A percentile compares a stretch with the other conserved stretches of the same genome.
These are phyloP conservation scores for Pelargonium myrrhifolium DNA, from an alignment of 441 rosid species.

Conservation along the genomic window DNA sequence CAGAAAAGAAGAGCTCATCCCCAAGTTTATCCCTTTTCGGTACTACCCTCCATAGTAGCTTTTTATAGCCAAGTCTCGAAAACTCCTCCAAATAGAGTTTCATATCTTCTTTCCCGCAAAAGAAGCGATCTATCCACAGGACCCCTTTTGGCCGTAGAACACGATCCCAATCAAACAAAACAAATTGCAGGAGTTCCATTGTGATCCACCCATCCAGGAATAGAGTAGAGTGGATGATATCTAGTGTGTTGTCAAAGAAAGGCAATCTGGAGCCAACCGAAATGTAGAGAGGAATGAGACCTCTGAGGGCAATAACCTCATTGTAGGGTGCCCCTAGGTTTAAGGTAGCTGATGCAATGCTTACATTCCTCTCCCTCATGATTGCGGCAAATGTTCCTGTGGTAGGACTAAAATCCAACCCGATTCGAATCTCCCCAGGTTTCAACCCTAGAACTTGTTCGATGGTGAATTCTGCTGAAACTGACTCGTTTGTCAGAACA, in stretches of 20 bases:
- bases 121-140: slow-evolving; percentile 51
- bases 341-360: slow-evolving; percentile 41
- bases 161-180: slow-evolving; percentile 43
- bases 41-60: slow-evolving; percentile 39
- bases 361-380: slow-evolving; percentile 44
- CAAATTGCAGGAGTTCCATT: slow-evolving; percentile 36
- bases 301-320: slow-evolving; percentile 47
- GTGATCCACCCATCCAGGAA: slow-evolving; percentile 49
- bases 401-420: slow-evolving; percentile 48
- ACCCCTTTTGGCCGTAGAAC: slow-evolving; percentile 38
- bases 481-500: slow-evolving; percentile 21
- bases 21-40: slow-evolving; percentile 39
- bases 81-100: slow-evolving; percentile 38
- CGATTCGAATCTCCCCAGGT: slow-evolving; percentile 41
- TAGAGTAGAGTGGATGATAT: slow-evolving; percentile 40
- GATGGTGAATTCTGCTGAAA: slow-evolving; percentile 44
- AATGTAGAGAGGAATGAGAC: slow-evolving; percentile 40
- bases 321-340: slow-evolving; percentile 50
- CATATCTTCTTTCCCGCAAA: slow-evolving; percentile 37
- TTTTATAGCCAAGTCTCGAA: slow-evolving; percentile 33
- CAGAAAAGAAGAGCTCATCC: slow-evolving; percentile 46
- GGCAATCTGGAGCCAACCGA: slow-evolving; percentile 48
- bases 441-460: slow-evolving; percentile 39
- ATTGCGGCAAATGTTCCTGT: slow-evolving; percentile 49
- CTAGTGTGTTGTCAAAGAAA: slow-evolving; percentile 50